Evolutionary conservation across 768 basidiomycete species (phyloP), one percentile per base, ranked within the genome.

Genomic region (Plicaturopsis crispa): DNA sequence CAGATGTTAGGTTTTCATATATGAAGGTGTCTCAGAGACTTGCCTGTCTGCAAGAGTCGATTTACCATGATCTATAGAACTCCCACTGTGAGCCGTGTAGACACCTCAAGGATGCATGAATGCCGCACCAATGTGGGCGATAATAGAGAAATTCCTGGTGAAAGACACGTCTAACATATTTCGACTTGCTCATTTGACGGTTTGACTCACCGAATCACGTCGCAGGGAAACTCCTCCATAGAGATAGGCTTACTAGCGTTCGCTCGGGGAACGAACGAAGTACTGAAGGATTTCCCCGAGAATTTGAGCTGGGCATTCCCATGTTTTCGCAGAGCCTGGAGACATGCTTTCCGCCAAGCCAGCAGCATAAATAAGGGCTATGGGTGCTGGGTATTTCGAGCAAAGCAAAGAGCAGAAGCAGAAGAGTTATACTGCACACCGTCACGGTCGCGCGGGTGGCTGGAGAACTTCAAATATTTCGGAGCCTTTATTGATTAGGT

Each of bases 41-140:
- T 49, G 80, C 77, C 90, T 68, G 53, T 96, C 93, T 5, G 91
- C 89, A 40, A 96, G 66, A 4, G 91, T 96, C 4, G 89, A 92
- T 69, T 97, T 98, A 37, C 94, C 94, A 60, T 96, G 93, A 59
- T 96, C 86, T 84, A 41, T n/a, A 36, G 18, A 28, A 28, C 26
- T 8, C 8, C 26, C 14, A 28, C 14, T 28, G 26, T n/a, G n/a
- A n/a, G n/a, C n/a, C n/a, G n/a, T n/a, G 4, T 17, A 21, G 32
- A 28, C 11, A 8, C 8, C 10, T 13, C 36, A 56, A 46, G 4
- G 22, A 7, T 20, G 13, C 45, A 31, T 16, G 22, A 17, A 13
- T 20, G 21, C 43, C 56, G 39, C 52, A 80, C 90, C 91, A 49
- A 96, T 96, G 57, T 97, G 93, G 1, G 92, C 92, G 54, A 97